Percentiles rank a stretch among this genome's conserved stretches.
phyloP scores from a whole-genome alignment of 1,284 basidiomycete species.

The Ganoderma resinaceum region DNA sequence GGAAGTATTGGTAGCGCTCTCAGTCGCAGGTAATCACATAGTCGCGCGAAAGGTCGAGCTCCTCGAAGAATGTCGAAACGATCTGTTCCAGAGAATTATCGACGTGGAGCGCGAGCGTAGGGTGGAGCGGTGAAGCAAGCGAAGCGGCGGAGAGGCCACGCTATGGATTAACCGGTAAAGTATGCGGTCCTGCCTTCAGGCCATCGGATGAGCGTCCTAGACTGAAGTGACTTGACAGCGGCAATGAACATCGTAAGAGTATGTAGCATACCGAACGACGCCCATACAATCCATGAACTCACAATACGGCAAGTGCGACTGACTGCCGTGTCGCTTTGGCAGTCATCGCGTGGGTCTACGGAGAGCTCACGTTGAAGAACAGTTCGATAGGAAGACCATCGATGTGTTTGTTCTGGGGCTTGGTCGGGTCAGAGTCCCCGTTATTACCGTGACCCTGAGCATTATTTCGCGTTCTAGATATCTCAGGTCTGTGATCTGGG shows the following conservation, averaged over 20 bases:
- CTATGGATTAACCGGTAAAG: slow-evolving; percentile 7
- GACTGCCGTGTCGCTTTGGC: slow-evolving; percentile 11
- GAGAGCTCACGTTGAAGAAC: slow-evolving; percentile 9
- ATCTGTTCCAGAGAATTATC: slow-evolving; percentile 13
- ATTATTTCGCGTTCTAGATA: background rate
- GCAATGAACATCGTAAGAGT: slow-evolving; percentile 4
- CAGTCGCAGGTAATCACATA: slow-evolving; percentile 8
- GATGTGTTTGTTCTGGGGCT: background rate
- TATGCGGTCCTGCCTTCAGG: slow-evolving; percentile 6
- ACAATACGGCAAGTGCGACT: slow-evolving; percentile 8
- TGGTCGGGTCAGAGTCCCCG: slow-evolving; percentile 10
- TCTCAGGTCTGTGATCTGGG: too few relatives aligned
- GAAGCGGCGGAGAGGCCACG: slow-evolving; percentile 9
- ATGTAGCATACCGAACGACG: background rate
- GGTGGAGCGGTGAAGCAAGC: slow-evolving; percentile 5
- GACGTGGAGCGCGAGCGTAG: slow-evolving; percentile 19
- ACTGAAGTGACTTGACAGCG: background rate
- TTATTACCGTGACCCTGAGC: slow-evolving; percentile 4
- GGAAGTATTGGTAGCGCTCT: slow-evolving; percentile 12
- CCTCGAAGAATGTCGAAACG: slow-evolving; percentile 8
- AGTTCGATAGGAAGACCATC: slow-evolving; percentile 23
- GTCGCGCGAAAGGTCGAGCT: slow-evolving; percentile 21
- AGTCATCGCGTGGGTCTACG: slow-evolving; percentile 8
- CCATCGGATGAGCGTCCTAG: slow-evolving; percentile 13
- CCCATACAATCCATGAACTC: background rate